Percentiles rank a stretch among this genome's conserved stretches.
Conservation (phyloP, 805 yeast genomes). For the Zygosaccharomyces lentus region DNA sequence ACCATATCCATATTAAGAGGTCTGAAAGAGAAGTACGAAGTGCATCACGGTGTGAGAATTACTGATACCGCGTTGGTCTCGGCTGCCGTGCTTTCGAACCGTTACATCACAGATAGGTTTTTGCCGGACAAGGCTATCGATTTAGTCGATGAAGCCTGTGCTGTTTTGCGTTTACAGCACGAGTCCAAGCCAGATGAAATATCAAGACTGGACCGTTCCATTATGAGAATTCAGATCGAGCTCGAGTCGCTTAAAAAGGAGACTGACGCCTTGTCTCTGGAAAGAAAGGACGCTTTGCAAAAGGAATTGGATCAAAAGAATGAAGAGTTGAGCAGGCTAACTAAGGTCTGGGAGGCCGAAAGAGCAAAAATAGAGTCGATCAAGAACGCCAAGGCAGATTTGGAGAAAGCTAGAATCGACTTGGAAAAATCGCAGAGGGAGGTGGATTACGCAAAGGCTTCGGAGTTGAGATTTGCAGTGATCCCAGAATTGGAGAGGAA, state of each 20-base stretch:
- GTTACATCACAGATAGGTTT: constrained; percentile 87
- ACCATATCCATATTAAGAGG: constrained; percentile 91
- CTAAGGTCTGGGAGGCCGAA: constrained; percentile 84
- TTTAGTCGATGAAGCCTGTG: constrained; percentile 95
- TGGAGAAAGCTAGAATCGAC: constrained; percentile 81
- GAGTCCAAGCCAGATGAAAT: constrained; percentile 96
- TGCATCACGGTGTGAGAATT: constrained; percentile 95
- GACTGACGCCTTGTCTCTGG: constrained; percentile 77
- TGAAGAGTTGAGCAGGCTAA: constrained; percentile 64
- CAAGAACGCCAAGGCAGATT: constrained; percentile 72
- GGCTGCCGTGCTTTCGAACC: constrained; percentile 83
- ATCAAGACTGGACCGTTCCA: constrained; percentile 78
- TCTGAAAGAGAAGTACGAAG: constrained; percentile 88
- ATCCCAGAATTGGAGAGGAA: constrained; percentile 75
- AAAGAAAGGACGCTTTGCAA: constrained; percentile 71
- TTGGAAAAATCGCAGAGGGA: constrained; percentile 77
- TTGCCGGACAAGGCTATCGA: constrained; percentile 97
- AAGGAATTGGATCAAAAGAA: constrained; percentile 58
- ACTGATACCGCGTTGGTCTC: constrained; percentile 90
- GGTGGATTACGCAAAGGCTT: constrained; percentile 83
- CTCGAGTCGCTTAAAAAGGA: constrained; percentile 91
- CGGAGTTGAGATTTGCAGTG: constrained; percentile 79
- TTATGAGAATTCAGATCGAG: constrained; percentile 94
- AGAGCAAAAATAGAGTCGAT: constrained; percentile 69
- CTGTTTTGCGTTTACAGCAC: constrained; percentile 88